Evolutionary conservation across 208 protist genomes (phyloP), one percentile per base, ranked within the genome.

Genomic region (Acanthamoeba culbertsoni): DNA sequence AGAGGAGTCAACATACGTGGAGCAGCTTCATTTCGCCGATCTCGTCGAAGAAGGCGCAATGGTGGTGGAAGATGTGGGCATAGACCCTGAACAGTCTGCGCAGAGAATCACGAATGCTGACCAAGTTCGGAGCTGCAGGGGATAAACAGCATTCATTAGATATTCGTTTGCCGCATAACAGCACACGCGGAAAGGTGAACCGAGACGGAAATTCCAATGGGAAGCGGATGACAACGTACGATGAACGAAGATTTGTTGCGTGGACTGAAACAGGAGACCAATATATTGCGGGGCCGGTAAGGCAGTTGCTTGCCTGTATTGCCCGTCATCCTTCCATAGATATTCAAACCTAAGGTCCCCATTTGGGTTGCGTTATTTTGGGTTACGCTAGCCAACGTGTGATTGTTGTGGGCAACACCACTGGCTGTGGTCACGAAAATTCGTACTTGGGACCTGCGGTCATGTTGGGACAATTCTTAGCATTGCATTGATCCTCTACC

Each of bases 11-110:
- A n/a, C 12, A 5, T 20, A 79, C 68, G 37, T 88, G 77, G 14
- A 88, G 23, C 20, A 88, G 77, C 48, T 62, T 88, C 77, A 88
- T 88, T 23, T 88, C 77, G 51, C 77, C 77, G 16, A 88, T 88
- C 23, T 55, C 77, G 3, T 88, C 77, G 37, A 88, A 88, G 28
- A 62, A 35, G 37, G 46, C 5, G 33, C 31, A 8, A 33, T 88
- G 77, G 31, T 88, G 77, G 37, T 88, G 46, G 37, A 43, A 88
- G 37, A 88, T 88, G 51, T 88, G 77, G 23, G 77, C 77, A 31
- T 88, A 88, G 6, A 88, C 77, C 37, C 77, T 23, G 37, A 88
- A 88, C 77, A 88, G 46, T n/a, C 77, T 42, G 8, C 77, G 42
- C 28, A 62, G 43, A 12, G 51, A 55, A 57, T 88, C 77, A 3